These are phyloP conservation scores for Sphaerulina populicola DNA, from an alignment of 2,329 filamentous ascomycete genomes.

Conservation along the genomic window DNA sequence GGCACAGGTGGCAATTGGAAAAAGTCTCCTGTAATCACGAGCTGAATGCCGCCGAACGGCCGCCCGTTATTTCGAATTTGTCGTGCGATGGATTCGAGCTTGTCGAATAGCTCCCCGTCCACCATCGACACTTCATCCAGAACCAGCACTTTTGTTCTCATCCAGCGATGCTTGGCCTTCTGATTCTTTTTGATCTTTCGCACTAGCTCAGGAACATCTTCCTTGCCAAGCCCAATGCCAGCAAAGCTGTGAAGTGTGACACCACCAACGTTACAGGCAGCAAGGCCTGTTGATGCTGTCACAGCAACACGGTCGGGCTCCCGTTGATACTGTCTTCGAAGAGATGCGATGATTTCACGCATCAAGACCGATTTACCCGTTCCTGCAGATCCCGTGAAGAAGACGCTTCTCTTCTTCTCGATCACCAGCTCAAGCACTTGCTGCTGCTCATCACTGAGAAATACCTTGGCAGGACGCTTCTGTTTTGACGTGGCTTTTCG, in stretches of 20 bases:
- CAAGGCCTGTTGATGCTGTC: conserved; percentile 89
- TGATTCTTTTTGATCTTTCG: conserved; percentile 84
- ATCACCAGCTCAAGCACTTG: conserved; percentile 77
- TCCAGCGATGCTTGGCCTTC: conserved; percentile 83
- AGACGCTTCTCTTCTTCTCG: conserved; percentile 74
- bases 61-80: conserved; percentile 80
- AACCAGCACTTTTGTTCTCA: conserved; percentile 76
- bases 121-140: conserved; percentile 99
- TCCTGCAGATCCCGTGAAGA: conserved; percentile 91
- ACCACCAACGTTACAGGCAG: conserved; percentile 92
- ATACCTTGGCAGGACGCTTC: conserved; percentile 49
- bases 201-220: conserved; percentile 67
- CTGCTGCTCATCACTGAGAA: conserved; percentile 77
- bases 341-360: conserved; percentile 73
- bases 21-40: conserved; percentile 94
- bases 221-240: conserved; percentile 91
- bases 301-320: conserved; percentile 83
- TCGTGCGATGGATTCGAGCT: conserved; percentile 79
- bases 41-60: conserved; percentile 90
- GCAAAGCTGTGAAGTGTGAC: conserved; percentile 94
- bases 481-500: conserved; percentile 41
- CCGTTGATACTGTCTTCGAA: conserved; percentile 65
- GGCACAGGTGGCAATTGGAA: conserved; percentile 95
- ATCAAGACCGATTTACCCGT: conserved; percentile 96
- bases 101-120: conserved; percentile 93